These are phyloP conservation scores for Dispira parvispora DNA, from an alignment of 192 early-diverging fungal species.

Conservation along the genomic window DNA sequence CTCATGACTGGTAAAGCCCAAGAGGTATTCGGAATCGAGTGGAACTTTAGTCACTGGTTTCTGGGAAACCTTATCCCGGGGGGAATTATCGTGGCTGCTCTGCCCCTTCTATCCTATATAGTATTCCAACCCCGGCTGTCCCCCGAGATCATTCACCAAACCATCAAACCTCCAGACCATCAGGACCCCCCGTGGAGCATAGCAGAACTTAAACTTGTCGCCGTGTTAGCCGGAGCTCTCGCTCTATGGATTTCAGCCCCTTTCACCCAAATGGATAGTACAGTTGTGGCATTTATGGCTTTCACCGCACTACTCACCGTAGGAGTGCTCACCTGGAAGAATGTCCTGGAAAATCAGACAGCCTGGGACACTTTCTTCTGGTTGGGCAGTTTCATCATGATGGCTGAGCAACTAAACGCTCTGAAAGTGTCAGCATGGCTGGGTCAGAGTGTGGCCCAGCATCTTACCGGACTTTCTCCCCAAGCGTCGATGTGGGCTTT, in stretches of 20 bases:
- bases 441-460: slow-evolving; percentile 33
- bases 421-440: slow-evolving; percentile 49
- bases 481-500: slow-evolving; percentile 25
- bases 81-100: slow-evolving; percentile 18
- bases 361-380: slow-evolving; percentile 76
- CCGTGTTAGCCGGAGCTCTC: slow-evolving; percentile 33
- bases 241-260: slow-evolving; percentile 40
- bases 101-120: slow-evolving; percentile 19
- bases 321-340: slow-evolving; percentile 44
- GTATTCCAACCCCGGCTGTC: slow-evolving; percentile 20
- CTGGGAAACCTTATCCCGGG: slow-evolving; percentile 34
- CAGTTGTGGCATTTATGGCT: slow-evolving; percentile 49
- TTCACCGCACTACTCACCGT: slow-evolving; percentile 35
- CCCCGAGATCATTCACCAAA: slow-evolving; percentile 13
- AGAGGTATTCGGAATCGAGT: slow-evolving; percentile 41
- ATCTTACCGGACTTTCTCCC: slow-evolving; percentile 24
- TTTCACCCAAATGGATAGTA: slow-evolving; percentile 41
- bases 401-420: slow-evolving; percentile 54
- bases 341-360: slow-evolving; percentile 42
- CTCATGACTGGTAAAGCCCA: slow-evolving; percentile 41
- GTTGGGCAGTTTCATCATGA: slow-evolving; percentile 59
- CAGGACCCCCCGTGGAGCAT: slow-evolving; percentile 16
- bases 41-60: slow-evolving; percentile 48
- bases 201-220: slow-evolving; percentile 27
- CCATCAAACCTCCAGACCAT: slow-evolving; percentile 15